These are phyloP conservation scores for Combretum micranthum DNA, from an alignment of 345 rosid genomes.

Conservation along the genomic window DNA sequence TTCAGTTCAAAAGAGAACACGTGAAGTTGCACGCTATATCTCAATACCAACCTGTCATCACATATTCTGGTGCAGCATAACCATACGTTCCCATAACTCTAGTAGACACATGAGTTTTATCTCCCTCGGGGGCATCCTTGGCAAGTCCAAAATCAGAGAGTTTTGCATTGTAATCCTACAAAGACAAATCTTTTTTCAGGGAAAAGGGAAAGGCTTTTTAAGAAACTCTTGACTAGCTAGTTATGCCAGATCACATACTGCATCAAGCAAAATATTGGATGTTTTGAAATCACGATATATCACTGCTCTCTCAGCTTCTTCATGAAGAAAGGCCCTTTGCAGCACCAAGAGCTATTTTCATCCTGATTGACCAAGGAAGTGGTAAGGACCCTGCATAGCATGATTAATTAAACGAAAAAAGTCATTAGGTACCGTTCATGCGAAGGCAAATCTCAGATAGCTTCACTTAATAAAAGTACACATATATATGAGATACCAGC, in stretches of 20 bases:
- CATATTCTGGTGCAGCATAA: conserved; percentile 97
- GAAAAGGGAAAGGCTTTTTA: no score
- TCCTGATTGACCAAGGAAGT: conserved; percentile 94
- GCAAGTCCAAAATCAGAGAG: conserved; percentile 98
- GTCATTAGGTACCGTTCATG: no score
- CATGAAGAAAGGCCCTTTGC: conserved; percentile 98
- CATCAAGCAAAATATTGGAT: conserved; percentile 86
- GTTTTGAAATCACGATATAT: conserved; percentile 98
- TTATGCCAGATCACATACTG: no score
- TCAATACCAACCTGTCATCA: conserved; percentile 80
- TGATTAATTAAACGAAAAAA: no score
- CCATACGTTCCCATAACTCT: conserved; percentile 99
- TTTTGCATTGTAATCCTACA: conserved; percentile 91
- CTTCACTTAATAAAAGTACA: no score
- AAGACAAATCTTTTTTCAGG: no score
- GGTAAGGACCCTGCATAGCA: conserved; percentile 79
- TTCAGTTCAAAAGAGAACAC: no score
- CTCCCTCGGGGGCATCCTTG: conserved; percentile 98
- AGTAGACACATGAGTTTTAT: conserved; percentile 95
- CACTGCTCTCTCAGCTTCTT: conserved; percentile 91
- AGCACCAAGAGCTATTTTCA: conserved; percentile 94
- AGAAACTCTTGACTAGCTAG: no score
- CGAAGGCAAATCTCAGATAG: no score
- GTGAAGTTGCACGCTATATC: no score
- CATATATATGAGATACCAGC: no score